Conservation (phyloP, 1,284 basidiomycete species). For the Papiliotrema nemorosa region DNA sequence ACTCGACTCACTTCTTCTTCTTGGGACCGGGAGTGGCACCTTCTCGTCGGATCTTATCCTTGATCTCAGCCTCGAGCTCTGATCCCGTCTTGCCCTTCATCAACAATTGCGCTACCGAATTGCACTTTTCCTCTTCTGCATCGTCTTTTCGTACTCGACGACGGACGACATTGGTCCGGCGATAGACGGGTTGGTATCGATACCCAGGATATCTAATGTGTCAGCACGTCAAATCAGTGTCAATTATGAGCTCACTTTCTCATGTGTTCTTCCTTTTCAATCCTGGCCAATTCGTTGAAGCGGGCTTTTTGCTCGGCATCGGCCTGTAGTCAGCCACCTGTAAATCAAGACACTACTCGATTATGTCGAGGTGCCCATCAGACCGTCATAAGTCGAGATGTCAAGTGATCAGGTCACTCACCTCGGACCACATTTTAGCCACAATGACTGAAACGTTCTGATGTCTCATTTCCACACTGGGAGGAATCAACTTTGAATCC, state of each 20-base stretch:
- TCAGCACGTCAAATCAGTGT: background rate
- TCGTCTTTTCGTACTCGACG: conserved; percentile 53
- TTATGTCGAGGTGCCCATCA: too few relatives aligned
- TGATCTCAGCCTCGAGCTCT: conserved; percentile 65
- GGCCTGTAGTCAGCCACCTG: conserved; percentile 15
- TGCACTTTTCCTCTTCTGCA: conserved; percentile 52
- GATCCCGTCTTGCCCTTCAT: conserved; percentile 67
- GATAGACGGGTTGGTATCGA: conserved; percentile 39
- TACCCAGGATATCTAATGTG: conserved; percentile 34
- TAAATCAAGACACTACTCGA: conserved; percentile 44
- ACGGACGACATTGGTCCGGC: conserved; percentile 36
- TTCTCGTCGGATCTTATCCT: conserved; percentile 43
- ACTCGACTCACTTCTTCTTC: conserved; percentile 4
- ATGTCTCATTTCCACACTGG: conserved; percentile 77
- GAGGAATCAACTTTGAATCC: conserved; percentile 68
- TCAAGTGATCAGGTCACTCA: too few relatives aligned
- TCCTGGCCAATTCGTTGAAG: conserved; percentile 70
- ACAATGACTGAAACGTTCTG: conserved; percentile 54
- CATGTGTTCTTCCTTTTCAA: conserved; percentile 72
- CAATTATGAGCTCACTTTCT: conserved; percentile 51
- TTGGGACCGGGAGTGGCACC: conserved; percentile 35
- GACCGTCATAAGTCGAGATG: too few relatives aligned
- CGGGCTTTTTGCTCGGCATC: conserved; percentile 44
- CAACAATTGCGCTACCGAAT: conserved; percentile 65
- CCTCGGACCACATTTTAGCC: conserved; percentile 46